Percentiles rank a stretch among this genome's conserved stretches.
Conservation (phyloP, 805 yeast genomes). For the Cyberlindnera sargentensis region DNA sequence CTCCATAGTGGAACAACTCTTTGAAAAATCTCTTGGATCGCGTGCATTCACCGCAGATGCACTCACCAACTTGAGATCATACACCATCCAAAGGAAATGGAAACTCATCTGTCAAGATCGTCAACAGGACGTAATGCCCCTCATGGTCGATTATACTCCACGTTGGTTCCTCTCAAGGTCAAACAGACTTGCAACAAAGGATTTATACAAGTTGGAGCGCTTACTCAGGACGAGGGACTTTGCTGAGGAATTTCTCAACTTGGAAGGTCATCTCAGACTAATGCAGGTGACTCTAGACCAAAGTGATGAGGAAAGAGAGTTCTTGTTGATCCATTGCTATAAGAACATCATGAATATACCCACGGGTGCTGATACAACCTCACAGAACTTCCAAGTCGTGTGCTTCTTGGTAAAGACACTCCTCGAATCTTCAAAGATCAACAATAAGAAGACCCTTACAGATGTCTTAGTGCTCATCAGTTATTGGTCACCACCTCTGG, state of each 20-base stretch:
- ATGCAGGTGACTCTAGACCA: slow-evolving; percentile 37
- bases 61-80: slow-evolving; percentile 9
- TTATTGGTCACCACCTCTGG: slow-evolving; percentile 24
- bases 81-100: slow-evolving; percentile 21
- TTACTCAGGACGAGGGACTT: slow-evolving; percentile 20
- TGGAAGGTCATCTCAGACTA: slow-evolving; percentile 46
- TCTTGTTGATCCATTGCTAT: slow-evolving; percentile 41
- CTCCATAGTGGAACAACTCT: slow-evolving; percentile 18
- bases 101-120: slow-evolving; percentile 22
- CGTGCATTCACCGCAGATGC: slow-evolving; percentile 21
- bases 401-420: slow-evolving; percentile 36
- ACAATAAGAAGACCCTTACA: slow-evolving; percentile 47
- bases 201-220: slow-evolving; percentile 21
- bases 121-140: neutral
- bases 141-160: slow-evolving; percentile 5
- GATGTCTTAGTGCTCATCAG: slow-evolving; percentile 36
- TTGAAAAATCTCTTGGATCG: slow-evolving; percentile 12
- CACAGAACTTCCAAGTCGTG: slow-evolving; percentile 18
- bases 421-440: slow-evolving; percentile 41
- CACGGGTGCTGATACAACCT: slow-evolving; percentile 20
- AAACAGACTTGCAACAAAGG: slow-evolving; percentile 10
- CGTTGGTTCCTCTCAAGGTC: slow-evolving; percentile 17
- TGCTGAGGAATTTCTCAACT: slow-evolving; percentile 33
- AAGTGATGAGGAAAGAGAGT: slow-evolving; percentile 45
- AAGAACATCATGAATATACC: slow-evolving; percentile 37